These are phyloP conservation scores for Salix koriyanagi DNA, from an alignment of 345 rosid species.

Conservation along the genomic window DNA sequence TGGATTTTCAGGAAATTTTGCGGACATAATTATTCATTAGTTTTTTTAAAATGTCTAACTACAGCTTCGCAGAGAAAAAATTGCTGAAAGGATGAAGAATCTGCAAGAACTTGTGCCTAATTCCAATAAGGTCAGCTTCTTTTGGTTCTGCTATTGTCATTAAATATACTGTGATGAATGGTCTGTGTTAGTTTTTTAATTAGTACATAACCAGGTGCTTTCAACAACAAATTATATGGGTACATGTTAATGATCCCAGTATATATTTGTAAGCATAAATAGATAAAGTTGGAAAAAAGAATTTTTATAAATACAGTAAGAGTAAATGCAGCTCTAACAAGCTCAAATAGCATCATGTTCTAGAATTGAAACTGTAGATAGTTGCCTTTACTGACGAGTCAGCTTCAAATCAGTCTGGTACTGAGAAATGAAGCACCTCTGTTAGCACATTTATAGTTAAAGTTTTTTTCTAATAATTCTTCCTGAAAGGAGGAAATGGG, in stretches of 20 bases:
- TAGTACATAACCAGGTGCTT: neutral
- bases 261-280: neutral
- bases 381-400: neutral
- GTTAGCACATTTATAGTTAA: neutral
- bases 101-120: constrained; percentile 23
- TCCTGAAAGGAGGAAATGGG: neutral
- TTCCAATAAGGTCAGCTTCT: constrained; percentile 14
- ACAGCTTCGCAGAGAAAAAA: constrained; percentile 23
- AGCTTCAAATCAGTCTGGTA: neutral
- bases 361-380: neutral
- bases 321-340: neutral
- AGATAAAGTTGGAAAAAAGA: neutral
- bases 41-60: neutral
- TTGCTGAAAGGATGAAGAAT: constrained; percentile 25
- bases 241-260: neutral
- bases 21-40: neutral
- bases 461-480: neutral
- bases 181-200: neutral
- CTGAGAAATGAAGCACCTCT: neutral
- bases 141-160: neutral
- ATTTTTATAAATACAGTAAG: no score
- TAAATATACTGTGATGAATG: neutral
- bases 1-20: neutral
- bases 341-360: neutral
- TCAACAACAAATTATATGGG: neutral